Evolutionary conservation across 352 stramenopile genomes (phyloP), one percentile per base, ranked within the genome.

Genomic region (Phytopythium boreale): DNA sequence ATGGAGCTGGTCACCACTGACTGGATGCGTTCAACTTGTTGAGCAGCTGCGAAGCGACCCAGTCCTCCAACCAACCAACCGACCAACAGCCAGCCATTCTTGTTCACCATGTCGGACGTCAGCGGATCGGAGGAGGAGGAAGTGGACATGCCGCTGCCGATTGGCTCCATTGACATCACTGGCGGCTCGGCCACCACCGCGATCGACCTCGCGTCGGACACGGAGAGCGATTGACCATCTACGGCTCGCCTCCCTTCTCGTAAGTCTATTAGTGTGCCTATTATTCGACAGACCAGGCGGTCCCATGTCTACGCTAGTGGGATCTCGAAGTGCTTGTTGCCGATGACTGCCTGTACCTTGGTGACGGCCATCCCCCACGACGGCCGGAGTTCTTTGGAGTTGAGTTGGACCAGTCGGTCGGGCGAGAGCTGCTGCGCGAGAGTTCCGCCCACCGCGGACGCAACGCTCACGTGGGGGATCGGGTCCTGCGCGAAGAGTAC

Each of bases 321-420:
- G 57, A 90, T 87, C 53, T 77, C 68, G 72, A 89, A 94, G 67
- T 87, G 80, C 77, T 92, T 94, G 80, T 94, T 94, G 69, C 85
- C 85, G 67, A 92, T 90, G 61, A 76, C 73, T 37, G 88, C 78
- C 62, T 89, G 76, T 49, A 93, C 78, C 67, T 68, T 61, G 34
- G 65, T 67, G 69, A 82, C 27, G 52, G 57, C 63, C n/a, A 62
- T 62, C 27, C 27, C 61, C 69, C 64, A 67, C 51, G 56, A 19
- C 64, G 19, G 37, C 20, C 27, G 49, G 50, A 64, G 19, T 37
- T 24, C 24, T 31, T 39, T 64, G 51, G 56, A 39, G 57, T 67
- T 44, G 49, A 74, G 51, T 61, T 64, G 56, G 46, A 49, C 50
- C 52, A 77, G 58, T 74, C 83, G 75, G 39, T 72, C 74, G 65